Evolutionary conservation across 805 yeast genomes (phyloP), one percentile per base, ranked within the genome.

Genomic region (Saccharomycopsis vini): DNA sequence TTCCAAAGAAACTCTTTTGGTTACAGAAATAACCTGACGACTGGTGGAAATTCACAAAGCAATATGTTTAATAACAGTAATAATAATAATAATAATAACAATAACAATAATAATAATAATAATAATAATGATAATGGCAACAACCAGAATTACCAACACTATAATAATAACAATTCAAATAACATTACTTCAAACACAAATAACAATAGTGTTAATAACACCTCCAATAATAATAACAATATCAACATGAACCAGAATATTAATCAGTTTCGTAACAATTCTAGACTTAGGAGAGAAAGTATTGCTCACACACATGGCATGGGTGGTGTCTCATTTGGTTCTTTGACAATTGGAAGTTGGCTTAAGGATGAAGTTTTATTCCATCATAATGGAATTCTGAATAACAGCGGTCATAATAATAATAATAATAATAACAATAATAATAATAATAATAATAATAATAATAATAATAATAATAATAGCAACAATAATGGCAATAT

Each of bases 301-400:
- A 78, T 92, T 46, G 96, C 97, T 24, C 97, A 90, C 60, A 82
- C 95, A 2, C 95, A 87, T 60, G 97, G 97, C 9, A 85, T 92
- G 81, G 97, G 97, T 36, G 98, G 97, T 38, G 84, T 90, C 28
- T 81, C 95, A 6, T 90, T 97, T 96, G 97, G 97, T 19, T 88
- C 95, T 2, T 77, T 89, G 45, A 82, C 95, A 22, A 88, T 90
- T 24, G 97, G 97, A 12, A 80, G 92, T 13, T 90, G 98, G 98
- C 68, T 90, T 20, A 83, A 88, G 58, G 97, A 90, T 61, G 98
- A 90, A 57, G 90, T 83, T 16, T 71, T 83, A 77, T 73, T 81
- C 67, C 71, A 62, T 37, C 53, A 49, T 38, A 50, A 49, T 26
- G 47, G 46, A 2, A 36, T 38, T 5, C 33, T 46, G 12, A 45